Base-by-base conservation (phyloP, 176 grass and related monocot genomes). In the Eragrostis curvula region DNA sequence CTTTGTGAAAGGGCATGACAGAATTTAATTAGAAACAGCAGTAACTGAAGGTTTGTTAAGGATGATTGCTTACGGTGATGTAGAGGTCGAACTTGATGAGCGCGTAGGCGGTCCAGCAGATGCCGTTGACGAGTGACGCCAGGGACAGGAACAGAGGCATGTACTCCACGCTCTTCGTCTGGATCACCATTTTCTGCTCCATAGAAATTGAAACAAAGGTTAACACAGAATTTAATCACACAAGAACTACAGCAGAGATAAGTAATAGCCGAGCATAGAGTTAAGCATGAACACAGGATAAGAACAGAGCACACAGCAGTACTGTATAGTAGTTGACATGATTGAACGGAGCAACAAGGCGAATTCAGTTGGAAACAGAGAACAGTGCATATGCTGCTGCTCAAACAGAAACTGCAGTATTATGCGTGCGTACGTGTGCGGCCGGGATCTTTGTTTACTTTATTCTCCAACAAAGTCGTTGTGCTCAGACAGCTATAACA, bases 131-230 rank as follows among this genome's bases (percentile, higher is more conserved):
- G 18, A 99, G 90, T 13, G 93, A 89, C 1, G 91, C 96, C 14
- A 99, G 66, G 3, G 96, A 99, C 75, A 99, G 77, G 58, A 89
- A 93, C 14, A 99, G 77, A 42, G 96, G 96, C 96, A 99, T 99
- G 90, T 92, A 99, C 80, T 99, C 96, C 29, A 99, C 93, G 81
- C 96, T 99, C 88, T 92, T 99, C 5, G 96, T 96, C 84, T 91
- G 79, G 87, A 99, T 96, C 87, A 99, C 96, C 93, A 99, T 85
- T 96, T 94, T 99, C 95, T 97, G 88, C 45, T 64, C 39, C 55
- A 14, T 24, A 2, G 17, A 15, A 20, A 52, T n/a, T n/a, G n/a
- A 52, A 25, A 27, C 56, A 24, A 57, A 23, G 53, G 53, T 57
- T 57, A 57, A 23, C 11, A 36, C 47, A 21, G 5, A 18, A 8